phyloP scores from a whole-genome alignment of 1,284 basidiomycete genomes.

The Heimioporus retisporus region DNA sequence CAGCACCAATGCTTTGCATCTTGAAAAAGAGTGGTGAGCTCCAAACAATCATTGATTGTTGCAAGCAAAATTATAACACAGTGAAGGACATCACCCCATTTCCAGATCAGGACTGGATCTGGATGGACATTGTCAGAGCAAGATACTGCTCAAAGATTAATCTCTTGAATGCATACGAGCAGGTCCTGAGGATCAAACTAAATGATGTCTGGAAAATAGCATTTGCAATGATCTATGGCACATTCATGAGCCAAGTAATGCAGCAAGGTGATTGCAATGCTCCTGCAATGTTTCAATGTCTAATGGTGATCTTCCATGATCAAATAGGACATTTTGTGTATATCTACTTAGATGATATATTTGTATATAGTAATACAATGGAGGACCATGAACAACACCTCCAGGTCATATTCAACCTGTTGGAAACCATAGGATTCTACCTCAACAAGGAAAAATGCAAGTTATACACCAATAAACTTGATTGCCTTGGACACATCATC shows the following conservation, averaged over 20 bases:
- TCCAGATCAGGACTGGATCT: conserved; percentile 45
- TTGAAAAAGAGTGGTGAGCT: neutral
- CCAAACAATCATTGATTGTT: conserved; percentile 11
- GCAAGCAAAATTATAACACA: conserved; percentile 29
- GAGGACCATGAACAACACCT: conserved; percentile 30
- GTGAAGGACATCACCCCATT: conserved; percentile 42
- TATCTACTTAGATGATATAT: no score
- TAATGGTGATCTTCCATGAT: conserved; percentile 47
- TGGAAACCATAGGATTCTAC: conserved; percentile 38
- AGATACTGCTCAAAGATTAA: conserved; percentile 40
- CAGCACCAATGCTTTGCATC: conserved; percentile 6
- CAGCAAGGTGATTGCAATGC: conserved; percentile 49
- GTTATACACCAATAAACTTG: neutral
- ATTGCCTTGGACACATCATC: conserved; percentile 41
- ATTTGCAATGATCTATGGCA: conserved; percentile 24
- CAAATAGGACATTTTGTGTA: conserved; percentile 39
- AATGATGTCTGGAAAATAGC: conserved; percentile 3
- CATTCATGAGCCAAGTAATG: conserved; percentile 39
- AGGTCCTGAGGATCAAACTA: conserved; percentile 34
- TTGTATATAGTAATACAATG: neutral
- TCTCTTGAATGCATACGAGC: conserved; percentile 46
- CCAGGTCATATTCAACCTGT: conserved; percentile 29
- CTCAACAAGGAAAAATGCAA: conserved; percentile 14
- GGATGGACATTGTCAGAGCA: conserved; percentile 28
- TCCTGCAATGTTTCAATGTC: conserved; percentile 42